These are phyloP conservation scores for Hura crepitans DNA, from an alignment of 441 rosid species.

Conservation along the genomic window DNA sequence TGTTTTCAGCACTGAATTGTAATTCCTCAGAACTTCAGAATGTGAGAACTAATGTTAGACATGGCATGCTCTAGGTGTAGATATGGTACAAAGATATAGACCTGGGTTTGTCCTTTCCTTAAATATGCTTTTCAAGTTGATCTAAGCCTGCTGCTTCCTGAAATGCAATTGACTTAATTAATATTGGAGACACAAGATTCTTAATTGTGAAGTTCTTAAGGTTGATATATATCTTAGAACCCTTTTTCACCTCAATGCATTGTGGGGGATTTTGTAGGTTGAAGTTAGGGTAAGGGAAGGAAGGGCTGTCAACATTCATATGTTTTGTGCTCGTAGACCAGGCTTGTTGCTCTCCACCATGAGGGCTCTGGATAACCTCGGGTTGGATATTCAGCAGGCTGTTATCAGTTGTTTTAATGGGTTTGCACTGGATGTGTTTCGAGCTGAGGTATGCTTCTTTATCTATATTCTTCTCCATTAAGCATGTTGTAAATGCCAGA, in stretches of 20 bases:
- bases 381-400: slow-evolving; percentile 62
- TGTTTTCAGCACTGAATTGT: not conserved
- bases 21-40: not conserved
- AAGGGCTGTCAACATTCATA: slow-evolving; percentile 72
- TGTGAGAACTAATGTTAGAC: not conserved
- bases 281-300: slow-evolving; percentile 61
- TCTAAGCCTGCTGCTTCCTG: no score
- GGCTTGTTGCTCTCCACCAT: slow-evolving; percentile 53
- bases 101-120: not conserved
- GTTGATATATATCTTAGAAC: not conserved
- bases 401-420: slow-evolving; percentile 67
- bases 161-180: not conserved
- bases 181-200: not conserved
- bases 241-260: not conserved
- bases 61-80: not conserved
- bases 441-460: slow-evolving; percentile 49
- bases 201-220: not conserved
- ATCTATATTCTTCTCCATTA: not conserved
- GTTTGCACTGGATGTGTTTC: slow-evolving; percentile 60
- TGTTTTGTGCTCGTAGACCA: slow-evolving; percentile 57
- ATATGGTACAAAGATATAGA: not conserved
- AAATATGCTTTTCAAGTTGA: no score
- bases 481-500: not conserved
- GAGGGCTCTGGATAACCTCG: slow-evolving; percentile 57
- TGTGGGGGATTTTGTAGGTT: slow-evolving; percentile 31